Conservation (phyloP, 1,139 yeast species). For the Starmera stellimalicola region DNA sequence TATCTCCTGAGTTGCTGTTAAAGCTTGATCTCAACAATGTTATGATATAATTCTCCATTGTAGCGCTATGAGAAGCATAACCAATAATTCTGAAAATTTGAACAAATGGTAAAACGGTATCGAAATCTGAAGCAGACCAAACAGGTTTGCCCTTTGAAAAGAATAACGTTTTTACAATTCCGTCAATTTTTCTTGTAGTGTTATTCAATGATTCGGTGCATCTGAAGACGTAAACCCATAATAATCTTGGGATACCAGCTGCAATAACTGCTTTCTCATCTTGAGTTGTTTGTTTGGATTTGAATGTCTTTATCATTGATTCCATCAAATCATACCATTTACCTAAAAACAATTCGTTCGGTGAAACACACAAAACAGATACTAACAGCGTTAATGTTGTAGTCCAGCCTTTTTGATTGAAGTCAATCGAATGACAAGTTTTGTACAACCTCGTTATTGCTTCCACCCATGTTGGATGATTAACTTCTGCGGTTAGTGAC, state of each 20-base stretch:
- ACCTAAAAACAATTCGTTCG: constrained; percentile 65
- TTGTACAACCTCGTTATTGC: constrained; percentile 59
- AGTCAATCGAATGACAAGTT: constrained; percentile 33
- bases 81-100: constrained; percentile 73
- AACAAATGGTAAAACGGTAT: constrained; percentile 54
- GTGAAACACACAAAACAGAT: constrained; percentile 72
- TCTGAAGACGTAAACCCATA: constrained; percentile 87
- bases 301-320: constrained; percentile 28
- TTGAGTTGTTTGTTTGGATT: constrained; percentile 30
- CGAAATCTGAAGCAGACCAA: constrained; percentile 58
- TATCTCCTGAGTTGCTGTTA: constrained; percentile 50
- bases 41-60: constrained; percentile 66
- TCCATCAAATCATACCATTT: constrained; percentile 71
- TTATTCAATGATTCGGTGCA: constrained; percentile 83
- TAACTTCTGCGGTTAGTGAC: constrained; percentile 83
- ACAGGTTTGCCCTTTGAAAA: constrained; percentile 56
- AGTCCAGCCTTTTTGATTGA: constrained; percentile 58
- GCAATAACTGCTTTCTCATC: constrained; percentile 58
- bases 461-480: constrained; percentile 91
- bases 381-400: constrained; percentile 63
- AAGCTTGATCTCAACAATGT: constrained; percentile 47
- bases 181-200: constrained; percentile 61
- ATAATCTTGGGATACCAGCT: constrained; percentile 57
- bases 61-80: constrained; percentile 66
- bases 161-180: constrained; percentile 47